These are phyloP conservation scores for Zizania latifolia DNA, from an alignment of 176 grass and related monocot genomes.

Conservation along the genomic window DNA sequence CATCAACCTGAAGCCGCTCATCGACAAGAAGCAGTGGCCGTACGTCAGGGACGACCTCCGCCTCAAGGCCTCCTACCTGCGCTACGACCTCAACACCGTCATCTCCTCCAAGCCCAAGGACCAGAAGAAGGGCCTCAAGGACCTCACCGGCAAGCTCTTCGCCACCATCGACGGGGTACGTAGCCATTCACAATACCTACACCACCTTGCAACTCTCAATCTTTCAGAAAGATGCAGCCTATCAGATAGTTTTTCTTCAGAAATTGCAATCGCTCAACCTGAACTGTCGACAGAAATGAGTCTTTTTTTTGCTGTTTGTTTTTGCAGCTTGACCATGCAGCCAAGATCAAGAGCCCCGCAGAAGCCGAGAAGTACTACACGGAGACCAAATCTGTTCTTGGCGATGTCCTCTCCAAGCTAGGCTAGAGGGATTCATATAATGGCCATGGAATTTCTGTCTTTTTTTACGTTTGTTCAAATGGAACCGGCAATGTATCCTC, in stretches of 20 bases:
- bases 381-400: constrained; percentile 47
- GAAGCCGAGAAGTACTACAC: constrained; percentile 75
- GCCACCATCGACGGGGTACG: constrained; percentile 61
- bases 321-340: constrained; percentile 88
- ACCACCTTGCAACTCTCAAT: too few species aligned
- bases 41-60: constrained; percentile 86
- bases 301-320: neutral
- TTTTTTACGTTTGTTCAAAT: constrained; percentile 67
- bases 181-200: too few species aligned
- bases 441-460: constrained; percentile 30
- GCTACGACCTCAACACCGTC: constrained; percentile 86
- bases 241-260: too few species aligned
- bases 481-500: constrained; percentile 38
- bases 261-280: neutral
- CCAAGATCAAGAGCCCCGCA: constrained; percentile 83
- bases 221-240: too few species aligned
- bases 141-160: constrained; percentile 66
- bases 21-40: constrained; percentile 97
- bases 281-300: neutral
- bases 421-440: constrained; percentile 40
- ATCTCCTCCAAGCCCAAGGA: constrained; percentile 80
- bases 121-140: constrained; percentile 82
- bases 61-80: constrained; percentile 61
- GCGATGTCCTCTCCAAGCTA: constrained; percentile 75
- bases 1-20: constrained; percentile 66